These are phyloP conservation scores for Fomes fomentarius DNA, from an alignment of 1,284 basidiomycete species.

Conservation along the genomic window DNA sequence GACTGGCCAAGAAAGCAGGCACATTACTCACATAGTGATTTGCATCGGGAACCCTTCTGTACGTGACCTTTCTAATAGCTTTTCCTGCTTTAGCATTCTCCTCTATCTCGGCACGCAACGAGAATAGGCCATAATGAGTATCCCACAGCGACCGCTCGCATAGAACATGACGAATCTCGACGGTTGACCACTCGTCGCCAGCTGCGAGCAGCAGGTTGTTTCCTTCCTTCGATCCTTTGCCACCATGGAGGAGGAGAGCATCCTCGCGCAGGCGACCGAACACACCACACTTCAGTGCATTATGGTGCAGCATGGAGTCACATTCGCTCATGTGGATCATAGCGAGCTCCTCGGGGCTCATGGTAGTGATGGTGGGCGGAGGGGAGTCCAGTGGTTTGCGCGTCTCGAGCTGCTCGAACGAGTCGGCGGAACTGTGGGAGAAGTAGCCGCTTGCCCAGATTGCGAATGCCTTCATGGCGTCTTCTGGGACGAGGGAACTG, in stretches of 20 bases:
- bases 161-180: neutral
- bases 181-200: constrained; percentile 2
- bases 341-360: neutral
- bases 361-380: neutral
- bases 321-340: neutral
- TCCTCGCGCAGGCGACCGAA: constrained; percentile 1
- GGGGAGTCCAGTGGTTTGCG: constrained; percentile 1
- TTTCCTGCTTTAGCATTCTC: too few relatives aligned
- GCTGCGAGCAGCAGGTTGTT: too few relatives aligned
- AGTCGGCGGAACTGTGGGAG: neutral
- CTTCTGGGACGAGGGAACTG: too few relatives aligned
- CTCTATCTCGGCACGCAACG: neutral
- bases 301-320: neutral
- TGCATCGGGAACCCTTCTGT: too few relatives aligned
- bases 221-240: neutral
- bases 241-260: constrained; percentile 5
- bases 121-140: neutral
- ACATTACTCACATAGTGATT: too few relatives aligned
- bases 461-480: too few relatives aligned
- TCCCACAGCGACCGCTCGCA: constrained; percentile 2
- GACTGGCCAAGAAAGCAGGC: too few relatives aligned
- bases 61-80: too few relatives aligned
- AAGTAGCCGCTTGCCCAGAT: too few relatives aligned
- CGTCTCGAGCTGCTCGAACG: constrained; percentile 4
- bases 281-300: neutral